Base-by-base conservation (phyloP, 1,139 yeast species). In the Zygoascus meyerae region DNA sequence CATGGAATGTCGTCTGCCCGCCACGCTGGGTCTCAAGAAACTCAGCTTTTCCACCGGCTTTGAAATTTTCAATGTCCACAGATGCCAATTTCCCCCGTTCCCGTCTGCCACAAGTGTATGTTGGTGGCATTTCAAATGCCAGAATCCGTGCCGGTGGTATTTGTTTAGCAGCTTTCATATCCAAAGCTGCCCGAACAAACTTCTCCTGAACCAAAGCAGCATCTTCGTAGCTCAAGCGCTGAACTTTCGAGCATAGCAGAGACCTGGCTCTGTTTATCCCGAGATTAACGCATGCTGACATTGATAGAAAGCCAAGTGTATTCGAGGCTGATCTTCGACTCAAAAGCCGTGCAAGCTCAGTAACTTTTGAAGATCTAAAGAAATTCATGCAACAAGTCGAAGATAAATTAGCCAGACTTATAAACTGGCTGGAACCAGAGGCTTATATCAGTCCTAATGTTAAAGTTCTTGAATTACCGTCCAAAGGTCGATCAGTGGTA, bases 1-100 rank as follows among this genome's bases (percentile, higher is more conserved):
- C 97, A 67, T 94, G 99, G 74, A 87, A 94, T 0, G 98, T 92
- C 1, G 92, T 80, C 62, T 92, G 95, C 0, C 99, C 99, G n/a
- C 99, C 99, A 51, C 99, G 72, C 51, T 80, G 81, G 0, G 94
- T 76, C 58, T 86, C 95, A 26, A 81, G 76, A 59, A 79, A 86
- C 44, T 75, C 73, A 26, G 77, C 77, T 14, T 33, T 37, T 6
- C 69, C 71, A 34, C 64, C 64, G 26, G 55, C 58, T 33, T 49
- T 48, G 39, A 56, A 63, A 29, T 51, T 50, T 10, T 57, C 53
- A 6, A 69, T 60, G 31, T 68, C 69, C 1, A 58, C 65, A 11
- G 66, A 56, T 0, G 71, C 65, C 14, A 67, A 59, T 44, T 70
- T 65, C 45, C 69, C 78, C 53, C 78, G 77, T 60, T 86, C 83